These are phyloP conservation scores for Flaveria robusta DNA, from an alignment of 129 eudicot species.

Conservation along the genomic window DNA sequence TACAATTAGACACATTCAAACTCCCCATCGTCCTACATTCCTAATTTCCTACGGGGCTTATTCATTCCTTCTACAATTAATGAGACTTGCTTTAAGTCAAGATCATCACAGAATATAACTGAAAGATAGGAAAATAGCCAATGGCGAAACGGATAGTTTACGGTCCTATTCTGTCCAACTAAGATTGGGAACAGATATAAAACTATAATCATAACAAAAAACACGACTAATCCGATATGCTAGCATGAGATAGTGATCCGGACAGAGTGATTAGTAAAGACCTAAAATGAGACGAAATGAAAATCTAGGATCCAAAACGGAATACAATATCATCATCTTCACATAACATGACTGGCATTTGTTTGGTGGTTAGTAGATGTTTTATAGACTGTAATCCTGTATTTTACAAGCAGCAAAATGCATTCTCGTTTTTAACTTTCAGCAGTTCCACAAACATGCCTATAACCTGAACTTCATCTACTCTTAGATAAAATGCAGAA, in stretches of 20 bases:
- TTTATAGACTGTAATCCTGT: neutral
- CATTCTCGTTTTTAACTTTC: neutral
- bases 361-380: neutral
- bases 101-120: neutral
- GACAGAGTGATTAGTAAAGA: too few relatives aligned
- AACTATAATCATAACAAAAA: too few relatives aligned
- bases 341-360: neutral
- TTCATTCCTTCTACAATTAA: neutral
- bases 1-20: neutral
- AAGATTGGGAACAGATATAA: neutral
- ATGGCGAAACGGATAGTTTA: too few relatives aligned
- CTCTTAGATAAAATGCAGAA: neutral
- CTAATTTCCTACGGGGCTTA: neutral
- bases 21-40: neutral
- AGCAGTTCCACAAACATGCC: too few relatives aligned
- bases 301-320: too few relatives aligned
- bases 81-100: neutral
- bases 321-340: neutral
- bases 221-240: too few relatives aligned
- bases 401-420: neutral
- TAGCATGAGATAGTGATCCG: too few relatives aligned
- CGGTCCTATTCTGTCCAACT: too few relatives aligned
- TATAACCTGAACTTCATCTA: too few relatives aligned
- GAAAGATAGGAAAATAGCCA: too few relatives aligned
- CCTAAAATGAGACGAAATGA: too few relatives aligned